These are phyloP conservation scores for Fusarium sp. DNA, from an alignment of 2,329 filamentous ascomycete species.

Conservation along the genomic window DNA sequence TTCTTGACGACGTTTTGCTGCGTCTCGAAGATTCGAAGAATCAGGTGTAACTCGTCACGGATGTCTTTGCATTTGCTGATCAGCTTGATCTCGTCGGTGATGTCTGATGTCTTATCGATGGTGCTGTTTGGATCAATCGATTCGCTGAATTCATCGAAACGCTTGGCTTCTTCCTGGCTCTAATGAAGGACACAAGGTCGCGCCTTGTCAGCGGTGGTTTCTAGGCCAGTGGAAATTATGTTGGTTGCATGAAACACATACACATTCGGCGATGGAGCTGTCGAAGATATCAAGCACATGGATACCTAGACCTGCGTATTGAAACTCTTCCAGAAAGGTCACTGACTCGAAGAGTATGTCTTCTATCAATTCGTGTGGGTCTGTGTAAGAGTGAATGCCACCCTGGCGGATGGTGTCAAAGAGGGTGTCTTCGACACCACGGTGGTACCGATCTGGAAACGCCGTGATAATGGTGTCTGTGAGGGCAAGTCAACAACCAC, in stretches of 20 bases:
- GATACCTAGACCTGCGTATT: constrained; percentile 25
- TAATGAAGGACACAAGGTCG: not conserved
- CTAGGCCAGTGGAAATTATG: not conserved
- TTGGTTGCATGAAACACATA: not conserved
- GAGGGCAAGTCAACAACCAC: not conserved
- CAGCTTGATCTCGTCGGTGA: constrained; percentile 2
- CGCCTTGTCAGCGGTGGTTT: not conserved
- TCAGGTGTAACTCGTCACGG: constrained; percentile 21
- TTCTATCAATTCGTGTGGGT: constrained; percentile 21
- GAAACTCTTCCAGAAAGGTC: constrained; percentile 23
- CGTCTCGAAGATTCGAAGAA: constrained; percentile 19
- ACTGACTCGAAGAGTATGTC: constrained; percentile 17
- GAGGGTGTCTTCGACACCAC: constrained; percentile 15
- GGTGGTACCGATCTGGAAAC: constrained; percentile 19
- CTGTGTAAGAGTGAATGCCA: constrained; percentile 2
- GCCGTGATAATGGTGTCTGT: constrained; percentile 29
- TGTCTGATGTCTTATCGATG: not conserved
- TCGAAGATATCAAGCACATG: constrained; percentile 32
- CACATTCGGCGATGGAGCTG: constrained; percentile 11
- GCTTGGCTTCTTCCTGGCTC: constrained; percentile 6
- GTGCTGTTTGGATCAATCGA: not conserved
- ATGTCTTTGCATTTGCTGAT: constrained; percentile 23
- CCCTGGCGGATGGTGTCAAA: constrained; percentile 32
- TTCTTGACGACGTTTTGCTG: constrained; percentile 20
- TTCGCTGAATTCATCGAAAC: constrained; percentile 4